Percentiles rank a stretch among this genome's conserved stretches.
Conservation (phyloP, 768 basidiomycete genomes). For the Tricholoma hemisulphureum region DNA sequence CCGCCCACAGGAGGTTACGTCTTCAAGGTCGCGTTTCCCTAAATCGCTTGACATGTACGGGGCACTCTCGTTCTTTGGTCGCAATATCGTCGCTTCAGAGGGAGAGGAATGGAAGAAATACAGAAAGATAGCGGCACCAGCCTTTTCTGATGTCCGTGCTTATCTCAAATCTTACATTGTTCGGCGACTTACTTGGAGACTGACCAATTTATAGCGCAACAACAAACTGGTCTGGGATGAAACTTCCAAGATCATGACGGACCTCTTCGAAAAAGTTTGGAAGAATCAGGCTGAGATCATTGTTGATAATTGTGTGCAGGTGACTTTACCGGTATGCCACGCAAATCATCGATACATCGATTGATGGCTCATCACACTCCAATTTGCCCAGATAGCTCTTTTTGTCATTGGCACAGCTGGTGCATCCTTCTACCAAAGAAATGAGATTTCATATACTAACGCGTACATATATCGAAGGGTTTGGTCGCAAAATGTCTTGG, state of each 20-base stretch:
- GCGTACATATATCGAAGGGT: conserved; percentile 37
- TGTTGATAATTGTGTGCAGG: conserved; percentile 46
- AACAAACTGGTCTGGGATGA: conserved; percentile 51
- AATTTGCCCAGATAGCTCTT: conserved; percentile 46
- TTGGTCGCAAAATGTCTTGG: conserved; percentile 52
- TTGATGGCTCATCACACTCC: conserved; percentile 1
- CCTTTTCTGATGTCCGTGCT: conserved; percentile 55
- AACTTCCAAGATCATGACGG: conserved; percentile 40
- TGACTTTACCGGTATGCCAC: conserved; percentile 48
- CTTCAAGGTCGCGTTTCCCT: conserved; percentile 50
- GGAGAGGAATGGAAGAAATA: conserved; percentile 66
- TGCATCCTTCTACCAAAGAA: conserved; percentile 14
- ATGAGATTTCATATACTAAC: neutral
- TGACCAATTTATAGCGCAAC: conserved; percentile 34
- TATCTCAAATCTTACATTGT: neutral
- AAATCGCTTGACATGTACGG: conserved; percentile 52
- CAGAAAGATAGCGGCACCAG: conserved; percentile 60
- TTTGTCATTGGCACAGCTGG: conserved; percentile 57
- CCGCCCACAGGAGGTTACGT: conserved; percentile 45
- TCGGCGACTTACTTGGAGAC: neutral
- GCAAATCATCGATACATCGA: neutral
- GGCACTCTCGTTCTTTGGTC: conserved; percentile 49
- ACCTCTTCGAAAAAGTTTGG: conserved; percentile 51
- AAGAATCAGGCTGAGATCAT: conserved; percentile 35
- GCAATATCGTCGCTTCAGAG: conserved; percentile 64